Evolutionary conservation across 305 asterid species (phyloP), one percentile per base, ranked within the genome.

Genomic region (Petunia hybrid): DNA sequence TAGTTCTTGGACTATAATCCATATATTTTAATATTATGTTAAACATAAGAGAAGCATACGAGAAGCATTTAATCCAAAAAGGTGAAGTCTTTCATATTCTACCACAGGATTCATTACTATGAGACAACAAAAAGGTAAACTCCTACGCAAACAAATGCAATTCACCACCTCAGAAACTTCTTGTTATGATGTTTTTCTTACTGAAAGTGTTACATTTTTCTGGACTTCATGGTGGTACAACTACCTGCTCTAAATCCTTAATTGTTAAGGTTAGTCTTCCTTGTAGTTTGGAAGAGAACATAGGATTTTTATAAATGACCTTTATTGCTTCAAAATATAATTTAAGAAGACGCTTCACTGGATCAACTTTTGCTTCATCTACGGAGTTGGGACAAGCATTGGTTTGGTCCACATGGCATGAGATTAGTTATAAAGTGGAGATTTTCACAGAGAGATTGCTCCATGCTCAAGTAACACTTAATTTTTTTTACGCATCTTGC

Each of bases 171-270:
- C 62, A 31, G 48, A 61, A 36, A 51, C 45, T 22, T 70, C 59
- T 45, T 48, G 39, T 71, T 71, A 31, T 35, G 77, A 46, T 43
- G 5, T 67, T 41, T 67, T 3, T 46, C 43, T 71, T 71, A 46
- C 77, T 10, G 78, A 48, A 48, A 6, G 36, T 48, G n/a, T 41
- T 73, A 13, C 45, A 35, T 8, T 12, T 73, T 73, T 73, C 38
- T 41, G 59, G 42, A 73, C 78, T 48, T 35, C 51, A 1, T 48
- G 62, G 43, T 73, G 77, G 77, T 35, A 46, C 77, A 35, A 35
- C 77, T 71, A 71, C 77, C 42, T 46, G 61, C 61, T 46, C 31
- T 56, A 56, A 5, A 56, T 56, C 8, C n/a, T 56, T 56, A 56
- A n/a, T 14, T 13, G 8, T 56, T 1, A 56, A 56, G 35, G n/a